Conservation (phyloP, 2,329 filamentous ascomycete genomes). For the Daldinia sp. region DNA sequence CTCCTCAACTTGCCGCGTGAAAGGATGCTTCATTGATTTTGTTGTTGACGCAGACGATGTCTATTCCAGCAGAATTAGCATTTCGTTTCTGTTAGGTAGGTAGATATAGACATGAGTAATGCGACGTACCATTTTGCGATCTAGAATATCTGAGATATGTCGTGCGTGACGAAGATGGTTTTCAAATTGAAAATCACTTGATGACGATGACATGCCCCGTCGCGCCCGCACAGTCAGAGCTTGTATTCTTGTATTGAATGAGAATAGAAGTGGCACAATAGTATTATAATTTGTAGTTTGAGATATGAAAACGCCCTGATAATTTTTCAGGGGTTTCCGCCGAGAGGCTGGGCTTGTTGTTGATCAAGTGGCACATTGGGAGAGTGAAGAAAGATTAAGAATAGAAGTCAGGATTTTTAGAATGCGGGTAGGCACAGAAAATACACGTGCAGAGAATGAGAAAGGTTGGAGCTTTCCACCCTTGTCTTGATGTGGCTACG, state of each 20-base stretch:
- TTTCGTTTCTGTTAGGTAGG: no score
- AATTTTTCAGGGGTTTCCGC: conserved; percentile 23
- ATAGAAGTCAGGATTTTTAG: conserved; percentile 14
- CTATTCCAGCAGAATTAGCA: conserved; percentile 55
- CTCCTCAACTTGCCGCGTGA: conserved; percentile 85
- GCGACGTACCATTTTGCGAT: conserved; percentile 45
- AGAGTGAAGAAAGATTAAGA: conserved; percentile 16
- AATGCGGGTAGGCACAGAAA: conserved; percentile 24
- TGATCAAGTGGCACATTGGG: conserved; percentile 17
- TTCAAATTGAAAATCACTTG: conserved; percentile 38
- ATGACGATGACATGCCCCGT: conserved; percentile 43
- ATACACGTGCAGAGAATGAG: not conserved
- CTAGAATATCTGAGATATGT: conserved; percentile 36
- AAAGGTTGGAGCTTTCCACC: conserved; percentile 16
- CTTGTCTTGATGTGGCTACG: not conserved
- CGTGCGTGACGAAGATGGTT: conserved; percentile 41
- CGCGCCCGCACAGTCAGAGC: conserved; percentile 9
- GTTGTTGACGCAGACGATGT: conserved; percentile 79
- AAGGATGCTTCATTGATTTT: conserved; percentile 77
- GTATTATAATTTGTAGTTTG: not conserved
- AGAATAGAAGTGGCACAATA: not conserved
- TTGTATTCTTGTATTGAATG: not conserved
- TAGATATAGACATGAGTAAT: not conserved
- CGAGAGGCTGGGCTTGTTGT: conserved; percentile 20
- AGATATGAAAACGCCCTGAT: conserved; percentile 9